A percentile compares a stretch with the other conserved stretches of the same genome.
These are phyloP conservation scores for Amesomyces nigricolor DNA, from an alignment of 2,329 filamentous ascomycete species.

Conservation along the genomic window DNA sequence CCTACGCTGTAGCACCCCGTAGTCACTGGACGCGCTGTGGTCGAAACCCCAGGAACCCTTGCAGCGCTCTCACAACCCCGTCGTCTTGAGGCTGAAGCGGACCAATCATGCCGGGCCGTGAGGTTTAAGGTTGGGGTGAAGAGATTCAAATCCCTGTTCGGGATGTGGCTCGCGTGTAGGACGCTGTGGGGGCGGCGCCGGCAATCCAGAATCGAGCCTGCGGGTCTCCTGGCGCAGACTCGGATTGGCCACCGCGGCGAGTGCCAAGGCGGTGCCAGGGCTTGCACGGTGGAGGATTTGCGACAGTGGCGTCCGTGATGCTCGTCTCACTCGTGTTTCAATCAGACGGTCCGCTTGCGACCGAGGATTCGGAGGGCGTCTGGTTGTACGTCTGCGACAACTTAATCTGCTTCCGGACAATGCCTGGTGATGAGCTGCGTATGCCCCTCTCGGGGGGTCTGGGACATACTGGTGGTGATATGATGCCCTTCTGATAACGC, in stretches of 20 bases:
- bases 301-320: slow-evolving; percentile 26
- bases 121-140: slow-evolving; percentile 26
- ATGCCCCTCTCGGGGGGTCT: neutral
- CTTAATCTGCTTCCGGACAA: slow-evolving; percentile 18
- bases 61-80: slow-evolving; percentile 11
- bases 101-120: slow-evolving; percentile 18
- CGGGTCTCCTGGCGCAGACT: neutral
- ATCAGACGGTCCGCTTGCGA: slow-evolving; percentile 24
- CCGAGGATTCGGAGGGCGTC: slow-evolving; percentile 15
- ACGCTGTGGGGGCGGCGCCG: neutral
- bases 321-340: slow-evolving; percentile 29
- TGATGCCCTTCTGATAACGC: too few species aligned
- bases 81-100: slow-evolving; percentile 8
- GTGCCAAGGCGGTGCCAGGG: slow-evolving; percentile 12
- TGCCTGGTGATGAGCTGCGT: slow-evolving; percentile 1
- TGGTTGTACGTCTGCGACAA: slow-evolving; percentile 14
- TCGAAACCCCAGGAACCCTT: slow-evolving; percentile 2
- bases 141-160: slow-evolving; percentile 17
- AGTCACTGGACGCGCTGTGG: slow-evolving; percentile 12
- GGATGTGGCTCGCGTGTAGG: slow-evolving; percentile 8
- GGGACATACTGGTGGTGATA: too few species aligned
- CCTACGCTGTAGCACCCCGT: neutral
- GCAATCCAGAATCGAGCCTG: neutral
- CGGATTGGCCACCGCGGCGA: slow-evolving; percentile 8
- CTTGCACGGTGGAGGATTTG: slow-evolving; percentile 23